Evolutionary conservation across 2,329 filamentous ascomycete genomes (phyloP).

Genomic region (Sarocladium kiliense): DNA sequence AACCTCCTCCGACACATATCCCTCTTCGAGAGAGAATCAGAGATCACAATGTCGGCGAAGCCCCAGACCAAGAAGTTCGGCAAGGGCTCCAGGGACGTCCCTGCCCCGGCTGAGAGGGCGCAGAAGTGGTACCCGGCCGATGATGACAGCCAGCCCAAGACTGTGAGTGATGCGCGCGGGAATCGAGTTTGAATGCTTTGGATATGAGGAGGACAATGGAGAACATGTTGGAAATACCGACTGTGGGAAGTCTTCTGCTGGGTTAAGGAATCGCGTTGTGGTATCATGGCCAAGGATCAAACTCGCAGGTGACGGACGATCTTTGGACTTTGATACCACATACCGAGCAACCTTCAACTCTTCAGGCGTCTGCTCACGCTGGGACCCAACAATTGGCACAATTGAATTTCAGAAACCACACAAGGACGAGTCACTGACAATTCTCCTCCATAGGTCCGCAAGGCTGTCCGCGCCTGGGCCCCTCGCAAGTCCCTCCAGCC

Average conservation of each 20-base stretch:
- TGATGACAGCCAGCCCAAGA: conserved; percentile 83
- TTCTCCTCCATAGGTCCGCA: conserved; percentile 69
- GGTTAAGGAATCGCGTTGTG: not conserved
- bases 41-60: conserved; percentile 65
- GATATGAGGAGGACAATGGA: not conserved
- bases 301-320: no score
- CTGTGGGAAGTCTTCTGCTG: not conserved
- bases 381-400: not conserved
- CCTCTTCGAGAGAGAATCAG: conserved; percentile 33
- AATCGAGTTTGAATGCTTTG: not conserved
- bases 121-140: conserved; percentile 99
- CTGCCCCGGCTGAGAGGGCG: conserved; percentile 83
- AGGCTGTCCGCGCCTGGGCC: conserved; percentile 82
- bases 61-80: conserved; percentile 90
- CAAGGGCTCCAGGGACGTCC: conserved; percentile 90
- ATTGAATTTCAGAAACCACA: not conserved
- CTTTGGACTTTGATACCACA: not conserved
- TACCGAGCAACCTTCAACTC: not conserved
- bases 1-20: conserved; percentile 34
- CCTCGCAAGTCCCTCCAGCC: conserved; percentile 86
- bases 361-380: not conserved
- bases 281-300: not conserved
- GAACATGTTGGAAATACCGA: not conserved
- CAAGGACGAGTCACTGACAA: conserved; percentile 20
- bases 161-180: conserved; percentile 64